Conservation (phyloP, 495 filamentous ascomycete species). For the Penicillium robsamsonii region DNA sequence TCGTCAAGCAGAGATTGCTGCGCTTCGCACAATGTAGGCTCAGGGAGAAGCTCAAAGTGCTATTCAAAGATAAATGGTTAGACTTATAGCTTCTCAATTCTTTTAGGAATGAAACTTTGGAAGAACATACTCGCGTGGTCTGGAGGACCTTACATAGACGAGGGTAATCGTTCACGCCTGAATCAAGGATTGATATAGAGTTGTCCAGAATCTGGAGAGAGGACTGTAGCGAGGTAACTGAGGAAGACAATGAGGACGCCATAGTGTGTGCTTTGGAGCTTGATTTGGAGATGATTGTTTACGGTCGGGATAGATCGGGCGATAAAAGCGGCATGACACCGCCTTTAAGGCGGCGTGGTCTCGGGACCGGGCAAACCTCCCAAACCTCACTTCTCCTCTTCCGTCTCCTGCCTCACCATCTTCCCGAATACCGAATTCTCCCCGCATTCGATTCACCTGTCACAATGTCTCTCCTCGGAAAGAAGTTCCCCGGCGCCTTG, state of each 20-base stretch:
- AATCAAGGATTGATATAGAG: constrained; percentile 68
- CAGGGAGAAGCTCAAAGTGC: constrained; percentile 80
- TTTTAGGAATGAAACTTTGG: background rate
- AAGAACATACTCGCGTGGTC: constrained; percentile 59
- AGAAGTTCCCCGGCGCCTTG: constrained; percentile 88
- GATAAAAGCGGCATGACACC: constrained; percentile 34
- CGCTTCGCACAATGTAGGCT: constrained; percentile 63
- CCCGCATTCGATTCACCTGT: constrained; percentile 33
- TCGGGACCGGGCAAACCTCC: constrained; percentile 37
- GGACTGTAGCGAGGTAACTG: constrained; percentile 67
- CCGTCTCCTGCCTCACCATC: constrained; percentile 29
- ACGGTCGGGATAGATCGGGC: constrained; percentile 30
- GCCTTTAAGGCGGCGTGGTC: constrained; percentile 22
- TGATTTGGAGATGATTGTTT: constrained; percentile 29
- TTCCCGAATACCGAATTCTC: constrained; percentile 33
- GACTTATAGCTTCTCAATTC: background rate
- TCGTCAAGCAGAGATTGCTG: constrained; percentile 68
- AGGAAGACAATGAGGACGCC: constrained; percentile 56
- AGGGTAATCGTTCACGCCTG: constrained; percentile 72
- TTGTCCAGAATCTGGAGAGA: constrained; percentile 72
- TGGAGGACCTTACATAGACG: constrained; percentile 68
- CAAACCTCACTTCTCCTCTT: constrained; percentile 43
- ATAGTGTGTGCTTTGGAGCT: constrained; percentile 23
- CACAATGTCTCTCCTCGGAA: constrained; percentile 79
- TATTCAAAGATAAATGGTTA: constrained; percentile 27